Percentiles rank a stretch among this genome's conserved stretches.
These are phyloP conservation scores for Aspergillus nanangensis DNA, from an alignment of 495 filamentous ascomycete species.

Conservation along the genomic window DNA sequence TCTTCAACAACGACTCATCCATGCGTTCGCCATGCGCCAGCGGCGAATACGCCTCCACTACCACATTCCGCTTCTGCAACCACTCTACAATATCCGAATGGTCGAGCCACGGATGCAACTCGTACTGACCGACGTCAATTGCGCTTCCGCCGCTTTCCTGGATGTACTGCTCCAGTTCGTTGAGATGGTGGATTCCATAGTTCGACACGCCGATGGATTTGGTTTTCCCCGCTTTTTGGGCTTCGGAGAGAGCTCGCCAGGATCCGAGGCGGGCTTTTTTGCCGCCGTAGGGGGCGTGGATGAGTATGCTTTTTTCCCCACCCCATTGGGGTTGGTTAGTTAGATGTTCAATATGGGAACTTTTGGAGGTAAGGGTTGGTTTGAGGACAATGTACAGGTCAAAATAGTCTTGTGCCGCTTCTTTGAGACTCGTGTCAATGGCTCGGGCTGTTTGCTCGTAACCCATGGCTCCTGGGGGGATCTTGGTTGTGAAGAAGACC, in stretches of 20 bases:
- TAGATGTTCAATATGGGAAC: background rate
- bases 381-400: slow-evolving; percentile 46
- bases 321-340: background rate
- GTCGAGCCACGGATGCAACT: slow-evolving; percentile 82
- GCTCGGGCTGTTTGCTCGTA: slow-evolving; percentile 42
- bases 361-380: background rate
- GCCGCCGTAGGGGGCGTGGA: slow-evolving; percentile 54
- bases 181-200: slow-evolving; percentile 52
- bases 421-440: slow-evolving; percentile 26
- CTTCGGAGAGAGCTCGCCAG: slow-evolving; percentile 51
- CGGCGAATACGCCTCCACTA: slow-evolving; percentile 77
- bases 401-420: slow-evolving; percentile 51
- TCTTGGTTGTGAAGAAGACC: slow-evolving; percentile 56
- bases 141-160: slow-evolving; percentile 66
- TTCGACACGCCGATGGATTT: slow-evolving; percentile 52
- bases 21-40: slow-evolving; percentile 63
- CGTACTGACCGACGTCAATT: slow-evolving; percentile 80
- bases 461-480: slow-evolving; percentile 45
- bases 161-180: slow-evolving; percentile 68
- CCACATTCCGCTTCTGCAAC: slow-evolving; percentile 60
- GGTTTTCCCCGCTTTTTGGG: slow-evolving; percentile 44
- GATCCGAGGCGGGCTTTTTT: slow-evolving; percentile 39
- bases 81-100: slow-evolving; percentile 73
- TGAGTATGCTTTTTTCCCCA: slow-evolving; percentile 46
- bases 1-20: slow-evolving; percentile 53